Percentiles rank a stretch among this genome's conserved stretches.
phyloP scores from a whole-genome alignment of 768 basidiomycete species.

The Boletellus ananiceps region DNA sequence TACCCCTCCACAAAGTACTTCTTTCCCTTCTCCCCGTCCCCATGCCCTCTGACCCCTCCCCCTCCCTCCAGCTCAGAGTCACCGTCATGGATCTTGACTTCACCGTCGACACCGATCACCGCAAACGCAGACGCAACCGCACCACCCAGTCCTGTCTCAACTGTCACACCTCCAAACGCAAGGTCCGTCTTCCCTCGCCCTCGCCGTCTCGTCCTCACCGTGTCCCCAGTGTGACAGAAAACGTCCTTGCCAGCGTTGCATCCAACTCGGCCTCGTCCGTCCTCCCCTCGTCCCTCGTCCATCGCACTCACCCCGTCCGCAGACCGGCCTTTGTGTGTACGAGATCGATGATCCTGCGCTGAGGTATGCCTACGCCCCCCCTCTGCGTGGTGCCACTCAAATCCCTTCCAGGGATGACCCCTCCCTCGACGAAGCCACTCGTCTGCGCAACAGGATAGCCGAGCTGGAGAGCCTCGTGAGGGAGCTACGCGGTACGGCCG shows the following conservation, averaged over 20 bases:
- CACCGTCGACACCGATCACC: conserved; percentile 65
- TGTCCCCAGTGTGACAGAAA: conserved; percentile 72
- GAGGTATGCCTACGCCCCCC: conserved; percentile 40
- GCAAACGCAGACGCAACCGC: conserved; percentile 85
- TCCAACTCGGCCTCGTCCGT: conserved; percentile 77
- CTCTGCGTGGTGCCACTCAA: not conserved
- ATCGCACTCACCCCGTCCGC: conserved; percentile 7
- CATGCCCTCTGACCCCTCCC: conserved; percentile 52
- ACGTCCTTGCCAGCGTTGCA: conserved; percentile 86
- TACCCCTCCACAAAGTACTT: conserved; percentile 44
- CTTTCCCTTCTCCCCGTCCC: conserved; percentile 36
- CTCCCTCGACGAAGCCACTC: conserved; percentile 79
- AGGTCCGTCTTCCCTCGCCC: conserved; percentile 45
- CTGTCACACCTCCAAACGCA: conserved; percentile 92
- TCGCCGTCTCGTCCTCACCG: conserved; percentile 5
- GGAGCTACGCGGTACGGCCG: conserved; percentile 66
- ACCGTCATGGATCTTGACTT: conserved; percentile 78
- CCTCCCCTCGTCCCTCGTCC: not conserved
- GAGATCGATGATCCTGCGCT: conserved; percentile 88
- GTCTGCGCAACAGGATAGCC: conserved; percentile 81
- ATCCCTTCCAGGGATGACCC: conserved; percentile 66
- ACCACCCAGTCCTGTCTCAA: conserved; percentile 85
- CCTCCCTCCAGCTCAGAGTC: conserved; percentile 61
- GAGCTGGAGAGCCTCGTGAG: conserved; percentile 91
- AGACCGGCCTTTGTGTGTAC: conserved; percentile 94